Base-by-base conservation (phyloP, 495 filamentous ascomycete species). In the Friedmanniomyces endolithicus region DNA sequence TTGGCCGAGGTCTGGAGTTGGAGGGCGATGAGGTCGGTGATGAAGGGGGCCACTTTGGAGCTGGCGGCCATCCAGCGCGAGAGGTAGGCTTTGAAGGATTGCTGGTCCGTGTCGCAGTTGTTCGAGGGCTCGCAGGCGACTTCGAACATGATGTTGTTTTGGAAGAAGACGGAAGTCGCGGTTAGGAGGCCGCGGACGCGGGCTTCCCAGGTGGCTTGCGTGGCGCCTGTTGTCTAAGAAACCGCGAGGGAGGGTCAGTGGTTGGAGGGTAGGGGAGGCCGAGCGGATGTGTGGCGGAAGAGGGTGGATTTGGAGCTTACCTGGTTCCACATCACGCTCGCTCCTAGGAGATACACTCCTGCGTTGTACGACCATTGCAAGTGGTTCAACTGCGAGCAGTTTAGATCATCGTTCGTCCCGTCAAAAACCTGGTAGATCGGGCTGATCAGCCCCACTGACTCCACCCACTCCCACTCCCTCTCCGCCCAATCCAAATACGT, bases 401-500 rank as follows among this genome's bases (percentile, higher is more conserved):
- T 73, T 20, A 68, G 59, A 0, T 71, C 67, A 46, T 78, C 73
- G 48, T 72, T 74, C 4, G 82, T 78, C 23, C 85, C 84, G 63
- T 92, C 87, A 55, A 73, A 84, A 47, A 89, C 77, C 48, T 70
- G 69, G 68, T 75, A 82, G 11, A 69, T 65, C 4, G 67, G 53
- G 53, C 63, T 64, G 56, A 82, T 68, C 27, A 90, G 70, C 6
- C 81, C 78, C 11, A 80, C 72, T 0, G 63, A 59, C 1, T 66
- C 65, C 60, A 78, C 78, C 87, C 87, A 94, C 27, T 85, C 79
- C 70, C 73, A 94, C 35, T 80, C 74, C 59, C 77, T 81, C 53
- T 79, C 72, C 2, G 87, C 87, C 87, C 86, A 90, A 33, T 84
- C 73, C 1, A 76, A 75, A 64, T 92, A 94, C 0, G 86, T 88